Evolutionary conservation across 257 asterid species (phyloP), one percentile per base, ranked within the genome.

Genomic region (Plectranthus barbatus): DNA sequence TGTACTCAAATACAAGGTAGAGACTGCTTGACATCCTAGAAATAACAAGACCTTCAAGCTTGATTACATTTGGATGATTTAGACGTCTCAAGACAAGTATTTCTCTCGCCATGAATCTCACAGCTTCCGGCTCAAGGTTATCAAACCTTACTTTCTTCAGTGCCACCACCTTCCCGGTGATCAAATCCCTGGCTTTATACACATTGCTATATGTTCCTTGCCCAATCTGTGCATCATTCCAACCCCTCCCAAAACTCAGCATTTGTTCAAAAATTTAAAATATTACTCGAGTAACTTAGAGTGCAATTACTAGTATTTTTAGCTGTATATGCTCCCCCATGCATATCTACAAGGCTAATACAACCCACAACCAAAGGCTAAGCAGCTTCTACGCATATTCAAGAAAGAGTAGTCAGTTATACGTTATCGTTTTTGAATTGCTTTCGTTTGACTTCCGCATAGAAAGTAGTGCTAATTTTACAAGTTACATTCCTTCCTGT

Each of bases 121-220:
- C 82, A 5, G 92, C 79, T 76, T 91, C 98, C 0, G 92, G 83
- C 77, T 86, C 92, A 53, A 81, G 53, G 64, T 71, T 84, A 75
- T 91, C 96, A 31, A 91, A 84, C 63, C 98, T 64, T 60, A 91
- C 95, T 75, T 91, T 91, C 81, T 91, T 91, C 75, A 91, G 58
- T 9, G 98, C 98, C 74, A 91, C 98, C 39, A 88, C 77, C 72
- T 88, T 84, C 76, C 95, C 96, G 0, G 87, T 88, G 24, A 84
- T 76, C 85, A 84, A 77, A 74, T 91, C 98, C 79, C 83, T 79
- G 7, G 94, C 96, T 76, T 86, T 91, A 60, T 91, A 90, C 50
- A 90, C 97, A 72, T 87, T 87, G 86, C 97, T 90, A 52, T 87
- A 90, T 1, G 96, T 91, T 52, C 98, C 95, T 71, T 91, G 98